phyloP scores from a whole-genome alignment of 805 yeast species.

The Wickerhamiella azymoides region DNA sequence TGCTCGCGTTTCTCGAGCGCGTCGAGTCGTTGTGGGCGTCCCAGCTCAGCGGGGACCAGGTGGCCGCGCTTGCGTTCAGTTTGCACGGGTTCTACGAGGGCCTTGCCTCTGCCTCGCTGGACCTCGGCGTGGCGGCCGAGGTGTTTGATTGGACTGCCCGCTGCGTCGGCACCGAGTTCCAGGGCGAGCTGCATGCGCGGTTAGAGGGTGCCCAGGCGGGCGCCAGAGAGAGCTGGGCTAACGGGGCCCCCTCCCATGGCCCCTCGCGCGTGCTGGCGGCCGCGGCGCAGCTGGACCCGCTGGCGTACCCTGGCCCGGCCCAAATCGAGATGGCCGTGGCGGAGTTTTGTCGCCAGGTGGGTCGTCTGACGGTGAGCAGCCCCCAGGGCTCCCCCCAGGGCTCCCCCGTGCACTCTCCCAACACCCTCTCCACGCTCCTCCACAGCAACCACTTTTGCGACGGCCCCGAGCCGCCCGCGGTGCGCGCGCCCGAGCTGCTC shows the following conservation, averaged over 20 bases:
- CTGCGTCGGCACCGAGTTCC: slow-evolving; percentile 11
- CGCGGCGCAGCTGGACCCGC: neutral
- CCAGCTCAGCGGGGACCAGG: slow-evolving; percentile 9
- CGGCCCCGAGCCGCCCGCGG: neutral
- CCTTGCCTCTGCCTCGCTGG: slow-evolving; percentile 14
- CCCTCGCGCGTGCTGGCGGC: too few species aligned
- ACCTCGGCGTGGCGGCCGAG: slow-evolving; percentile 13
- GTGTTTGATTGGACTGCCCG: slow-evolving; percentile 9
- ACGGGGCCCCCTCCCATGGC: too few species aligned
- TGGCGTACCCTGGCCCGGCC: slow-evolving; percentile 12
- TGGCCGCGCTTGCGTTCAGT: slow-evolving; percentile 18
- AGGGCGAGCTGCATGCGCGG: slow-evolving; percentile 9
- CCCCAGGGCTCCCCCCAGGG: too few species aligned
- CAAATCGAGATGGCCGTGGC: slow-evolving; percentile 9
- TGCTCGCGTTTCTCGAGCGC: slow-evolving; percentile 16
- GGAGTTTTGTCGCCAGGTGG: slow-evolving; percentile 1
- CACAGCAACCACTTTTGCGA: neutral
- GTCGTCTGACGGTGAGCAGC: neutral
- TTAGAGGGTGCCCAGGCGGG: slow-evolving; percentile 12
- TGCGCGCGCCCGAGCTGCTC: slow-evolving; percentile 9
- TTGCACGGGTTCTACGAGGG: slow-evolving; percentile 26
- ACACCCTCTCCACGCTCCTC: neutral
- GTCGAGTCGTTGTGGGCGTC: slow-evolving; percentile 15
- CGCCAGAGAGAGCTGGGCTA: too few species aligned
- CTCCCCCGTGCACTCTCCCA: too few species aligned